Percentiles rank a stretch among this genome's conserved stretches.
Evolutionary conservation across 169 alveolate species (phyloP).

Genomic region (Plasmodium knowlesi): DNA sequence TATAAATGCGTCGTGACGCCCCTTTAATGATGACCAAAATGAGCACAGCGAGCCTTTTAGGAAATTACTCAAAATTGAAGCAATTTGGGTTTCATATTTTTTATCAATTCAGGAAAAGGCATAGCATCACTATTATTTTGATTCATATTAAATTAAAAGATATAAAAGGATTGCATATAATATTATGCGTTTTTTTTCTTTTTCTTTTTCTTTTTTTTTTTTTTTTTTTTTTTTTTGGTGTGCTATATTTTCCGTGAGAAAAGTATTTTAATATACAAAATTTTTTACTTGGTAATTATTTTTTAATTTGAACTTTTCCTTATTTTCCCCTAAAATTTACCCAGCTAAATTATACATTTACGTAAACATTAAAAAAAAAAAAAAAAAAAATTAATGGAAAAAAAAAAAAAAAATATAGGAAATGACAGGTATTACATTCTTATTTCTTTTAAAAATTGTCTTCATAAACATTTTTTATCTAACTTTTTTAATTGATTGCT

Average conservation of each 20-base stretch:
- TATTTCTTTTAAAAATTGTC: neutral
- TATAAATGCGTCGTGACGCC: neutral
- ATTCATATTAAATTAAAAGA: neutral
- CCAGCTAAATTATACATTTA: neutral
- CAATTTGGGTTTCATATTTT: neutral
- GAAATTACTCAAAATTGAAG: neutral
- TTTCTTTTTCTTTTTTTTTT: neutral
- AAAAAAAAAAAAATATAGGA: neutral
- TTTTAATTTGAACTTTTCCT: neutral
- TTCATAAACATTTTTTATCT: neutral
- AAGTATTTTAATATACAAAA: neutral
- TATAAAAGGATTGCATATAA: no score
- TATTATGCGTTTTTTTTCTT: neutral
- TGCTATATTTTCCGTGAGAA: neutral
- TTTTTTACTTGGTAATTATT: constrained; percentile 20
- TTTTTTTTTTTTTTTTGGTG: constrained; percentile 10
- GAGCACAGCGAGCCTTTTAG: neutral
- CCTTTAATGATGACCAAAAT: neutral
- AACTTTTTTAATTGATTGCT: neutral
- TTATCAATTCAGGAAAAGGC: neutral
- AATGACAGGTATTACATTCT: neutral
- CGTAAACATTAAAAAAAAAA: neutral
- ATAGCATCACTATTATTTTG: neutral
- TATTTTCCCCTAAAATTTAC: neutral
- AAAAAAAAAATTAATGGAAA: neutral